phyloP scores from a whole-genome alignment of 106 monocot genomes.

The Platanthera guangdongensis region DNA sequence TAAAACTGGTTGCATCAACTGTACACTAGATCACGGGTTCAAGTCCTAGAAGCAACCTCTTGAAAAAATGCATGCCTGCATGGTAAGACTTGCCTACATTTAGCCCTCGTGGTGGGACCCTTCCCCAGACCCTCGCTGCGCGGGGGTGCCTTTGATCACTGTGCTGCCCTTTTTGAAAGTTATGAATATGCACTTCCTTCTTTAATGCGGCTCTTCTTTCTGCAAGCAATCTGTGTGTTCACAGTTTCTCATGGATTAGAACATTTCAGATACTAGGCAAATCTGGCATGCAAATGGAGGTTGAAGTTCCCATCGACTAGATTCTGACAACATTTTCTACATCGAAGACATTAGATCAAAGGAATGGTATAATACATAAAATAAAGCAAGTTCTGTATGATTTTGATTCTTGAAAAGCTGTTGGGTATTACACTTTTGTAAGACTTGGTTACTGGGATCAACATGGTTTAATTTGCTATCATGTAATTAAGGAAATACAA shows the following conservation, averaged over 20 bases:
- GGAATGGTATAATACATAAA: neutral
- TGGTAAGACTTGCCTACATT: too few species aligned
- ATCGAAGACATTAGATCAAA: neutral
- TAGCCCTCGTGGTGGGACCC: too few species aligned
- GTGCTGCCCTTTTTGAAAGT: too few species aligned
- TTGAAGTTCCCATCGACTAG: constrained; percentile 46
- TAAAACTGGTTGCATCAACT: too few species aligned
- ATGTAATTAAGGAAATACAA: neutral
- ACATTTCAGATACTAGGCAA: constrained; percentile 35
- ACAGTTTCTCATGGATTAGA: neutral
- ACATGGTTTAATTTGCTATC: neutral
- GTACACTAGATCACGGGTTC: too few species aligned
- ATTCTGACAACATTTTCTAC: neutral
- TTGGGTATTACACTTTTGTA: neutral
- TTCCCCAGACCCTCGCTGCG: too few species aligned
- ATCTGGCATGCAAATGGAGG: constrained; percentile 46
- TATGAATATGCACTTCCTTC: too few species aligned
- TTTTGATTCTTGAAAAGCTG: neutral
- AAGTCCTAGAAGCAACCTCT: too few species aligned
- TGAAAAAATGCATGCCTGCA: too few species aligned
- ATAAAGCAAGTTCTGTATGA: neutral
- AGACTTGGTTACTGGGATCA: neutral
- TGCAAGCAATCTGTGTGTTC: neutral
- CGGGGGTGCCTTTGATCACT: too few species aligned
- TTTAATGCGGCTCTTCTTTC: neutral